Base-by-base conservation (phyloP, 805 yeast genomes). In the Maudiozyma serrabonitensis region DNA sequence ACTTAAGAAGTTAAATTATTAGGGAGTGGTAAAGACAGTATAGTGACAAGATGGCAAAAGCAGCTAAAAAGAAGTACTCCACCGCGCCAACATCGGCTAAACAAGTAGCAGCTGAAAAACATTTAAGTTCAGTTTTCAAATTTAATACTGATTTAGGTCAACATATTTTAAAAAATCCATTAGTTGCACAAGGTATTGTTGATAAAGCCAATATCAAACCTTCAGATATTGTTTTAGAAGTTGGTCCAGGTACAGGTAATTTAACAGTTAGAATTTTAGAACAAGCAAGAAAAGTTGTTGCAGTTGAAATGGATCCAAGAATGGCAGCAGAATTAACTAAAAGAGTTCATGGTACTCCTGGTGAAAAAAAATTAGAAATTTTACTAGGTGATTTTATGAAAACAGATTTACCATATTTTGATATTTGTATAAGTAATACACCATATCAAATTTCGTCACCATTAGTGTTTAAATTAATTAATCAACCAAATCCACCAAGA, bases 231-330 rank as follows among this genome's bases (percentile, higher is more conserved):
- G 98, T 93, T 1, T 73, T 93, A 41, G 99, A 93, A 72, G 96
- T 93, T 47, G 99, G 99, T 60, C 99, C 99, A 2, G 99, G 99
- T 80, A 93, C 99, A 0, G 99, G 99, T 72, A 93, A 93, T 62
- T 75, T 93, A 69, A 93, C 99, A 0, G 95, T 91, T 37, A 76
- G 95, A 53, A 93, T 93, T 37, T 69, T 93, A 49, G 97, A 91
- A 59, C 84, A 89, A 66, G 98, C 97, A 0, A 76, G 87, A 50
- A 89, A 87, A 59, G 97, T 91, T n/a, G 78, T 87, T 45, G 99
- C 98, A 0, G 93, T 87, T 48, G 99, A 93, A 71, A 90, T 90
- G 88, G 99, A 93, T 70, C 99, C 99, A n/a, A 76, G 97, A 71
- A 93, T 93, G 99, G 99, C 98, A 2, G 98, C 98, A 0, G 99